Evolutionary conservation across 148 eudicot species (phyloP).

Genomic region (Spergularia marina): DNA sequence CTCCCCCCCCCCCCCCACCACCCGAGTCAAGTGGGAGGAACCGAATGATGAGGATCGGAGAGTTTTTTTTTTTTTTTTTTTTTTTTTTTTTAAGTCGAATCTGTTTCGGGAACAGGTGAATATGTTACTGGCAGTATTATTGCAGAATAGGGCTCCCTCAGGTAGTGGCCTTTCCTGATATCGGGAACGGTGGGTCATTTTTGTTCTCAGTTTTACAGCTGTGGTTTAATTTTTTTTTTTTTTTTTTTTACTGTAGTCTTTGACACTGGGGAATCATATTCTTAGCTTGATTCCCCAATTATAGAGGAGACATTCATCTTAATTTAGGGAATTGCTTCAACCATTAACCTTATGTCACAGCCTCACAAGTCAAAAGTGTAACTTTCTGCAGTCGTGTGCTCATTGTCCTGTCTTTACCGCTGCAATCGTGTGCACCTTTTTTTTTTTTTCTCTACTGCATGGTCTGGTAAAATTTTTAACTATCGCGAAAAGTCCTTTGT

Average conservation of each 20-base stretch:
- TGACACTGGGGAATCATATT: not conserved
- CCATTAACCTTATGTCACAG: not conserved
- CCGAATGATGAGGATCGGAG: too few relatives aligned
- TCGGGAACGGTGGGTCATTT: conserved; percentile 24
- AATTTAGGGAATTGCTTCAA: conserved; percentile 20
- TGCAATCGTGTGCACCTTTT: too few relatives aligned
- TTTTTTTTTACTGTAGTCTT: conserved; percentile 12
- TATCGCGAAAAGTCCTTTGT: too few relatives aligned
- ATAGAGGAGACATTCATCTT: conserved; percentile 10
- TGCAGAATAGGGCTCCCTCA: not conserved
- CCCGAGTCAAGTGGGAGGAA: too few relatives aligned
- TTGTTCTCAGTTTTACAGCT: conserved; percentile 5
- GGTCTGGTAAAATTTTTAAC: too few relatives aligned
- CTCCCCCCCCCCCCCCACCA: too few relatives aligned
- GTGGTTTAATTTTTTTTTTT: not conserved
- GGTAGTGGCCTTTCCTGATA: conserved; percentile 27
- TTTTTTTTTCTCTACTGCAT: too few relatives aligned
- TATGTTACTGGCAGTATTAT: conserved; percentile 13
- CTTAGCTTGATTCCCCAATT: not conserved
- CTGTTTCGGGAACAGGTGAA: conserved; percentile 10
- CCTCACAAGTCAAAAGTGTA: not conserved
- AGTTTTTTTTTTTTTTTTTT: too few relatives aligned
- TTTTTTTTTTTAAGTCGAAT: not conserved
- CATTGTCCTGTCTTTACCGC: too few relatives aligned
- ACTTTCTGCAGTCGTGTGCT: too few relatives aligned